Percentiles rank a stretch among this genome's conserved stretches.
phyloP scores from a whole-genome alignment of 2,329 filamentous ascomycete species.

The Colletotrichum cordylinicola region DNA sequence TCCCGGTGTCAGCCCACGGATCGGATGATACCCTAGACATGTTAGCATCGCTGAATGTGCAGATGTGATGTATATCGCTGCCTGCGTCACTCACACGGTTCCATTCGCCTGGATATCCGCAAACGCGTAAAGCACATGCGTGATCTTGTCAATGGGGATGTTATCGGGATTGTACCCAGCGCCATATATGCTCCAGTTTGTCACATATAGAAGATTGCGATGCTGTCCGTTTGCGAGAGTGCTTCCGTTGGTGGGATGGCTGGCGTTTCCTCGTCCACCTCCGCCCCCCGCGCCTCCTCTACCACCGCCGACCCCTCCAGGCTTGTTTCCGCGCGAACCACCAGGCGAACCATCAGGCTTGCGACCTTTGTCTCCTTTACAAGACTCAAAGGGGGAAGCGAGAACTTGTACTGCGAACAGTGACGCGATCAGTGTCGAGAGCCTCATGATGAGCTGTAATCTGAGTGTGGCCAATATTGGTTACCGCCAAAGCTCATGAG shows the following conservation, averaged over 20 bases:
- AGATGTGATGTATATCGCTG: background rate
- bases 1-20: constrained; percentile 34
- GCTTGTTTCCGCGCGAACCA: background rate
- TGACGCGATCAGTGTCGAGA: background rate
- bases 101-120: constrained; percentile 8
- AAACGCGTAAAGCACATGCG: constrained; percentile 13
- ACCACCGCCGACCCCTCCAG: background rate
- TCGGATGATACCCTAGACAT: constrained; percentile 32
- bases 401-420: background rate
- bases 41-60: background rate
- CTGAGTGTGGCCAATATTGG: background rate
- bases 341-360: background rate
- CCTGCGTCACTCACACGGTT: constrained; percentile 10
- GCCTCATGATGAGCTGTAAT: background rate
- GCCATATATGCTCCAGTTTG: constrained; percentile 16
- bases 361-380: background rate
- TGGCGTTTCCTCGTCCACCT: background rate
- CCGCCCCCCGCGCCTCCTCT: background rate
- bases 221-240: background rate
- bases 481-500: background rate
- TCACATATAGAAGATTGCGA: constrained; percentile 12
- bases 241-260: background rate
- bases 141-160: background rate
- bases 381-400: background rate
- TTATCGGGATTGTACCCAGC: background rate